Evolutionary conservation across 148 eudicot species (phyloP), one percentile per base, ranked within the genome.

Genomic region (Polygonum maritimum): DNA sequence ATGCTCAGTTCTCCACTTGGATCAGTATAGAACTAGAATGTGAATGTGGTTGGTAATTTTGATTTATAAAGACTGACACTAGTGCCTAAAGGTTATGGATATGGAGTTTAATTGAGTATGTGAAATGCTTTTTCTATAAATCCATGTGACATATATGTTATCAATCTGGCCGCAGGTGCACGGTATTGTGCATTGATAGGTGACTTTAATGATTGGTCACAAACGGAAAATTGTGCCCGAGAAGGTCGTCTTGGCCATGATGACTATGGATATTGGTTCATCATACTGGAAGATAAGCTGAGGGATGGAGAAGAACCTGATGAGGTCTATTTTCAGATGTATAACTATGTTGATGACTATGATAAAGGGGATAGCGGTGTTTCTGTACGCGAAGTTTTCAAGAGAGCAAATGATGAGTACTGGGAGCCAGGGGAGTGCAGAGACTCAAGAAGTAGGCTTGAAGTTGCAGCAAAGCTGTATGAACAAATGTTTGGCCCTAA

Each of bases 381-480:
- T 78, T 83, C 92, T 5, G 69, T 79, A 47, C 89, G 87, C 14
- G 97, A 95, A 78, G 57, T 87, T n/a, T 86, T 92, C 71, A 79
- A 95, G 84, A 89, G 80, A 87, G 92, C 96, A 60, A 86, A 87
- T 84, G 99, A 95, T 76, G 96, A 95, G 79, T 95, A 95, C 55
- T 95, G 99, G 99, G 99, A 95, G 85, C 97, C 97, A 38, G 99
- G 97, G 75, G 99, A 95, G 83, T 96, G 92, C 75, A 86, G 90
- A 12, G 88, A 76, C 73, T 16, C 90, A 44, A 92, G 88, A 71
- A 82, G 86, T 75, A 92, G 97, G 19, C 87, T 70, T 83, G 99
- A 92, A 83, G 84, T 76, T 47, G 96, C 85, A 69, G 83, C 89
- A 58, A 95, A 92, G 85, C 80, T 92, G 74, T 95, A 86, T 83